Evolutionary conservation across 2,329 filamentous ascomycete species (phyloP).

Genomic region (Thelonectria discophora): DNA sequence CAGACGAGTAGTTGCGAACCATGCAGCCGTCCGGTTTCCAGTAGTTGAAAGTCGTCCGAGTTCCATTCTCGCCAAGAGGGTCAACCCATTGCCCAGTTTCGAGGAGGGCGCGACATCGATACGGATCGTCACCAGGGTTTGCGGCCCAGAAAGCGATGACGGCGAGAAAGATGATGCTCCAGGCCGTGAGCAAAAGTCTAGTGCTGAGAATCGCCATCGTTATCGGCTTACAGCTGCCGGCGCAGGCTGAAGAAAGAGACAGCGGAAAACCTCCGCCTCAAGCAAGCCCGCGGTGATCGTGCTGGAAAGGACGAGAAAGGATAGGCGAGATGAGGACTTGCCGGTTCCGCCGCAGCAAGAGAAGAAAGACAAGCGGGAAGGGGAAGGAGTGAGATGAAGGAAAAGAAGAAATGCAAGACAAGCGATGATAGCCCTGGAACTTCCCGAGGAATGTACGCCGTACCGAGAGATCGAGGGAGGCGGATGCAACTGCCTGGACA

Average conservation of each 20-base stretch:
- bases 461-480: too few species aligned
- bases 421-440: too few species aligned
- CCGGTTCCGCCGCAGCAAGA: neutral
- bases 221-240: neutral
- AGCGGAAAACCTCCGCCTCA: neutral
- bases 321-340: neutral
- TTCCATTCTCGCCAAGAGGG: constrained; percentile 42
- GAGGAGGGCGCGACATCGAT: constrained; percentile 61
- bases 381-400: neutral
- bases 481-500: too few species aligned
- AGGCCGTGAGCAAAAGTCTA: constrained; percentile 9
- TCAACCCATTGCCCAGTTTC: constrained; percentile 59
- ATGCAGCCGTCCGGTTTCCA: constrained; percentile 69
- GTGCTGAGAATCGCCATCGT: neutral
- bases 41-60: constrained; percentile 49
- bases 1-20: constrained; percentile 61
- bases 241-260: neutral
- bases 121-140: constrained; percentile 51
- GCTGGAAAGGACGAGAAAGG: neutral
- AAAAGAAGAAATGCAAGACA: neutral
- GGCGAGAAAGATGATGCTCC: constrained; percentile 10
- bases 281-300: neutral
- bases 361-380: neutral
- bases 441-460: too few species aligned
- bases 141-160: constrained; percentile 3